A percentile compares a stretch with the other conserved stretches of the same genome.
Conservation (phyloP, 805 yeast species). For the Candida michaelii region DNA sequence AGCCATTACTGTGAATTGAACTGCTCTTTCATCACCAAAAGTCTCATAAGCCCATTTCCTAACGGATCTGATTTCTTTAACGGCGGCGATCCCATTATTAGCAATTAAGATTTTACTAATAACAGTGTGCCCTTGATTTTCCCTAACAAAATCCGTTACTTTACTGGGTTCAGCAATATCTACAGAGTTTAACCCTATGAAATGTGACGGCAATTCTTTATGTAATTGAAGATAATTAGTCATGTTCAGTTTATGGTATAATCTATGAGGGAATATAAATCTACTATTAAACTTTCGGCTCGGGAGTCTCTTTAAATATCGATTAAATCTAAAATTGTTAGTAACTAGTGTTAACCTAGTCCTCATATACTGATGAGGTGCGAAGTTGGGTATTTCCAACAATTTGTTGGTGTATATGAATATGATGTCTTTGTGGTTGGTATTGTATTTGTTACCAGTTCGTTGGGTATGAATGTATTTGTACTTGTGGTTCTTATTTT, state of each 20-base stretch:
- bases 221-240: slow-evolving; percentile 29
- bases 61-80: slow-evolving; percentile 94
- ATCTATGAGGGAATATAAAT: background rate
- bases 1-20: slow-evolving; percentile 96
- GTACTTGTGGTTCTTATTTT: no score
- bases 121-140: slow-evolving; percentile 93
- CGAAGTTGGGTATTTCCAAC: slow-evolving; percentile 2
- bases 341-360: slow-evolving; percentile 2
- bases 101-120: slow-evolving; percentile 88
- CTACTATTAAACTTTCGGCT: background rate
- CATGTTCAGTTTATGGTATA: background rate
- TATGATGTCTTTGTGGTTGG: no score
- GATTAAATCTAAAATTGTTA: slow-evolving; percentile 1
- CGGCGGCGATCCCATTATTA: slow-evolving; percentile 99
- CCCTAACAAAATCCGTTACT: slow-evolving; percentile 80
- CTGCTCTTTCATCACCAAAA: slow-evolving; percentile 93
- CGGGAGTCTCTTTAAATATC: background rate
- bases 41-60: slow-evolving; percentile 99
- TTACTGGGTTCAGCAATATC: slow-evolving; percentile 74
- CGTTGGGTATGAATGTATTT: no score
- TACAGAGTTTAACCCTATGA: slow-evolving; percentile 78
- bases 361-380: slow-evolving; percentile 1
- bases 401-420: no score
- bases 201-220: slow-evolving; percentile 61
- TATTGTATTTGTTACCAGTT: no score